These are phyloP conservation scores for Penicillium psychrosexuale DNA, from an alignment of 2,329 filamentous ascomycete species.

Conservation along the genomic window DNA sequence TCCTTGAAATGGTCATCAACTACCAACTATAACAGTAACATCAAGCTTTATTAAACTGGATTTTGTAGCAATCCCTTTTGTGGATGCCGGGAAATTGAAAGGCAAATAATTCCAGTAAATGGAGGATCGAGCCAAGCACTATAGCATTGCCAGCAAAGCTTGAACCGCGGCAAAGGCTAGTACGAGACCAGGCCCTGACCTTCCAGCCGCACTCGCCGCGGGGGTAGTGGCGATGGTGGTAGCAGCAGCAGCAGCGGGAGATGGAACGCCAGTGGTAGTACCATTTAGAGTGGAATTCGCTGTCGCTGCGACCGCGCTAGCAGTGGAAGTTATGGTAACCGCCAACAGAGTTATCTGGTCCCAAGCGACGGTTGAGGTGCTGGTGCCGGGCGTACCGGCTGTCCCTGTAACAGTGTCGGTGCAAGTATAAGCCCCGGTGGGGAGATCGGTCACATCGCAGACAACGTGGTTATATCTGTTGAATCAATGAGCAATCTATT, in stretches of 20 bases:
- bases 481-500: background rate
- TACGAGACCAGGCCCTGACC: background rate
- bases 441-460: conserved; percentile 20
- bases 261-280: too few relatives aligned
- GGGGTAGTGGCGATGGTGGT: background rate
- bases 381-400: conserved; percentile 15
- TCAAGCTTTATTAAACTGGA: background rate
- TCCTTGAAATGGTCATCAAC: background rate
- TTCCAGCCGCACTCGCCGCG: background rate
- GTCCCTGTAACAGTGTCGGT: conserved; percentile 13
- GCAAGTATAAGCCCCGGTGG: conserved; percentile 21
- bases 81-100: background rate
- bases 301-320: conserved; percentile 3
- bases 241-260: background rate
- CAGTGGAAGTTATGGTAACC: conserved; percentile 23
- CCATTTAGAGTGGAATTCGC: background rate
- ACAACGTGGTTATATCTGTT: conserved; percentile 13
- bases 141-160: background rate
- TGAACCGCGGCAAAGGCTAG: background rate
- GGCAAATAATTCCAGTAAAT: background rate
- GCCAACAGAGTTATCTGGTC: conserved; percentile 13
- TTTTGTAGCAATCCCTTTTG: background rate
- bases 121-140: too few relatives aligned
- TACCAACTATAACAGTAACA: background rate
- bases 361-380: conserved; percentile 6